Evolutionary conservation across 2,329 filamentous ascomycete genomes (phyloP).

Genomic region (Ceratocystis papillata): DNA sequence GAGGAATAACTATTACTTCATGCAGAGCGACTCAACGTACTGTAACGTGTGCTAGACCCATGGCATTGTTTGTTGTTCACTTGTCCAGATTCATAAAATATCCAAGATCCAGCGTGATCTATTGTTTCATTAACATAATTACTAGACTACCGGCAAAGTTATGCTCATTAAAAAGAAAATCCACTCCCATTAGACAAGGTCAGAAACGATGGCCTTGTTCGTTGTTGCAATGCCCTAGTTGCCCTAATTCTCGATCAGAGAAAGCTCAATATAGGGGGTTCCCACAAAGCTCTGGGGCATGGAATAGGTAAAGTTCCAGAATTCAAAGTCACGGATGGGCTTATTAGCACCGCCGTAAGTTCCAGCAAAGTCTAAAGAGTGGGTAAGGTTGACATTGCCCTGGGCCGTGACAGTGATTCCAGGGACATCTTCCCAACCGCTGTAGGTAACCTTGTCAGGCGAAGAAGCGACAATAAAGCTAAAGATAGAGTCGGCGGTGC

Average conservation of each 20-base stretch:
- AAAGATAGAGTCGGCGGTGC: constrained; percentile 41
- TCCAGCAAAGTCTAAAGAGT: constrained; percentile 37
- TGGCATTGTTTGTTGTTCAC: neutral
- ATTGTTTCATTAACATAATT: neutral
- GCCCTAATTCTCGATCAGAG: constrained; percentile 14
- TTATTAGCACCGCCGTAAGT: constrained; percentile 30
- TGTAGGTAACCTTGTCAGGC: constrained; percentile 35
- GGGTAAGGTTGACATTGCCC: constrained; percentile 36
- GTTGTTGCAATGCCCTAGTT: neutral
- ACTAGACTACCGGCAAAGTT: neutral
- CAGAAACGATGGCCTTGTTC: neutral
- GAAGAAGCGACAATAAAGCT: constrained; percentile 42
- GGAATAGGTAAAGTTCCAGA: constrained; percentile 38
- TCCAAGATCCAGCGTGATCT: neutral
- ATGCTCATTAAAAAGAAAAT: neutral
- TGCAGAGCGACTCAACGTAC: neutral
- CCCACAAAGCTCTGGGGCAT: constrained; percentile 32
- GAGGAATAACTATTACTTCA: neutral
- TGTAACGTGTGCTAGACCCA: neutral
- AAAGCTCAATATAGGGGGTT: constrained; percentile 19
- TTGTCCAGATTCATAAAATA: neutral
- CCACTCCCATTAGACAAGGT: neutral
- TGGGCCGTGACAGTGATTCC: constrained; percentile 38
- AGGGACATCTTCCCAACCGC: constrained; percentile 39
- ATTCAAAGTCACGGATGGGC: constrained; percentile 35